Conservation (phyloP, 768 basidiomycete genomes). For the Mycena belliarum region DNA sequence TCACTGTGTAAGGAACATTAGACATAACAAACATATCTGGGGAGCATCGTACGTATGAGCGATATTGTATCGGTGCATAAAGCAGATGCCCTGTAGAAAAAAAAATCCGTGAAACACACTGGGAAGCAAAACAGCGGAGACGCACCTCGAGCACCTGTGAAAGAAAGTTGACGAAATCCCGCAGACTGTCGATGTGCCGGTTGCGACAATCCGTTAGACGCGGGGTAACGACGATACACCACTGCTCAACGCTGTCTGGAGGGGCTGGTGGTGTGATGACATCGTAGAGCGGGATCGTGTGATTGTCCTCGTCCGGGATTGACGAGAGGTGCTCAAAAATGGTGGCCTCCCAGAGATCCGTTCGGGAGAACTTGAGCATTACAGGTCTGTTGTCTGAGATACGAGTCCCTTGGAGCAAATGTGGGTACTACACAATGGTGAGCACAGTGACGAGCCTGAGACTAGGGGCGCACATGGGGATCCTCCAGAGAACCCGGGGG, state of each 20-base stretch:
- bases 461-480: conserved; percentile 9
- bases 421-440: conserved; percentile 14
- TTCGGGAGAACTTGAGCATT: conserved; percentile 22
- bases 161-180: conserved; percentile 19
- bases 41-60: conserved; percentile 16
- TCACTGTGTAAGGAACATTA: conserved; percentile 3
- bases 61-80: conserved; percentile 23
- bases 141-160: conserved; percentile 19
- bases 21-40: neutral
- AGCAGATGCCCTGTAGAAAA: conserved; percentile 16
- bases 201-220: conserved; percentile 18
- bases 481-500: conserved; percentile 12
- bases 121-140: neutral
- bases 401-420: conserved; percentile 17
- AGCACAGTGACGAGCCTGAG: neutral
- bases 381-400: conserved; percentile 20
- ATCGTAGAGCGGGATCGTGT: conserved; percentile 23
- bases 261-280: conserved; percentile 11
- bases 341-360: conserved; percentile 20
- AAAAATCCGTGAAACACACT: neutral
- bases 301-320: conserved; percentile 21
- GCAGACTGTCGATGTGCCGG: conserved; percentile 11
- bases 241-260: neutral
- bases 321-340: conserved; percentile 17
- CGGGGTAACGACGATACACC: conserved; percentile 22